These are phyloP conservation scores for Oryza coarctata DNA, from an alignment of 176 grass and related monocot species.

Conservation along the genomic window DNA sequence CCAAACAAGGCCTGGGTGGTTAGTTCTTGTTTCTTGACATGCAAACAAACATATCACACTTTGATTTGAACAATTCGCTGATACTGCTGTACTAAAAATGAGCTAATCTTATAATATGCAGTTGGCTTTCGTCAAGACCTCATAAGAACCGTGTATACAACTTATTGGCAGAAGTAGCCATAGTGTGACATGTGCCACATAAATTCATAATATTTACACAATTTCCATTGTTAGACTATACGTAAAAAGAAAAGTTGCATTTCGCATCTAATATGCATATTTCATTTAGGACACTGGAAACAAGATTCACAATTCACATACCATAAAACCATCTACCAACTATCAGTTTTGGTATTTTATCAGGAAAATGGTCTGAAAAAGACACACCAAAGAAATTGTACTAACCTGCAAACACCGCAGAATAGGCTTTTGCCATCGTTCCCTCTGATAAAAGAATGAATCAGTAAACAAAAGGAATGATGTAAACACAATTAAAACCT, in stretches of 20 bases:
- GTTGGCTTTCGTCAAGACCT: not conserved
- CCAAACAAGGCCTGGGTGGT: no score
- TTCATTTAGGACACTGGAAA: slow-evolving; percentile 4
- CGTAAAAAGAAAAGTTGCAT: slow-evolving; percentile 10
- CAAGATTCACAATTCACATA: slow-evolving; percentile 3
- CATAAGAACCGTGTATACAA: not conserved
- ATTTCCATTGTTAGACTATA: not conserved
- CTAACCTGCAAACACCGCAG: slow-evolving; percentile 91
- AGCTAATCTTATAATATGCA: slow-evolving; percentile 7
- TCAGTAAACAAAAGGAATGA: slow-evolving; percentile 20
- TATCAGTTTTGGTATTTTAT: slow-evolving; percentile 2
- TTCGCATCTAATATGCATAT: slow-evolving; percentile 16
- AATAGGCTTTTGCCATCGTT: slow-evolving; percentile 97
- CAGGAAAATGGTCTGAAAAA: not conserved
- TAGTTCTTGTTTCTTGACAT: not conserved
- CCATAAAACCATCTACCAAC: slow-evolving; percentile 10
- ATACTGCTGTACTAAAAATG: not conserved
- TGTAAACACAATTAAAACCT: not conserved
- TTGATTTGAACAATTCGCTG: not conserved
- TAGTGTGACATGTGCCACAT: not conserved
- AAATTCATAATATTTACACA: slow-evolving; percentile 3
- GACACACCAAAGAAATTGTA: slow-evolving; percentile 18
- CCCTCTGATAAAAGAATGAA: slow-evolving; percentile 66
- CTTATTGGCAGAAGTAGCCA: not conserved
- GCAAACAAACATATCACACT: not conserved